Evolutionary conservation across 2,329 filamentous ascomycete genomes (phyloP), one percentile per base, ranked within the genome.

Genomic region (Fusarium hainanense): DNA sequence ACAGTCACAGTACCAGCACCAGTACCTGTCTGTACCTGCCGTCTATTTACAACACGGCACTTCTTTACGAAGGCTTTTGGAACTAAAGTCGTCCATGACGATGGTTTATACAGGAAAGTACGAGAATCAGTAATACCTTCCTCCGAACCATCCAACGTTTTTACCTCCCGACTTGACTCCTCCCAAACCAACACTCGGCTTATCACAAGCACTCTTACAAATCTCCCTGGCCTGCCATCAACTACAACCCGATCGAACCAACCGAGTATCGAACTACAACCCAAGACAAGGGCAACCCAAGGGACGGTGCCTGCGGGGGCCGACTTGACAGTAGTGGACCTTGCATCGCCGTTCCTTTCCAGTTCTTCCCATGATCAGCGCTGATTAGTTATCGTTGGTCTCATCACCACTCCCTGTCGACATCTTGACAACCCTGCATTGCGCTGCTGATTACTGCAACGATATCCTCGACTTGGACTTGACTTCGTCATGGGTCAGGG

Each of bases 331-430:
- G 43, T 68, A 64, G 74, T 75, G 74, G 74, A 52, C 58, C 70
- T 72, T 57, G 58, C 67, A 61, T 66, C 62, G 68, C 60, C 41
- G 58, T 66, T 75, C 71, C 74, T 74, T 75, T 74, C 74, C 72
- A 69, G 51, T 59, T 67, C 50, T 58, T 56, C 68, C 68, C 51
- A 75, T 73, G 74, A 75, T 75, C 74, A 73, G 69, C 74, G 64
- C 52, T 65, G 52, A 49, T 56, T 66, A 66, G 58, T 46, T 63
- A 60, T 55, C 66, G 63, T 66, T 20, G 23, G 60, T 63, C 63
- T 68, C 63, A 71, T 66, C 70, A 66, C 64, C 56, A 51, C 56
- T 71, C 74, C 74, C 69, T 73, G 74, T 68, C 63, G 41, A 63
- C 40, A 54, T 57, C 54, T 54, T 43, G 46, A 68, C 63, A 63